These are phyloP conservation scores for Dipteronia sinensis DNA, from an alignment of 345 rosid genomes.

Conservation along the genomic window DNA sequence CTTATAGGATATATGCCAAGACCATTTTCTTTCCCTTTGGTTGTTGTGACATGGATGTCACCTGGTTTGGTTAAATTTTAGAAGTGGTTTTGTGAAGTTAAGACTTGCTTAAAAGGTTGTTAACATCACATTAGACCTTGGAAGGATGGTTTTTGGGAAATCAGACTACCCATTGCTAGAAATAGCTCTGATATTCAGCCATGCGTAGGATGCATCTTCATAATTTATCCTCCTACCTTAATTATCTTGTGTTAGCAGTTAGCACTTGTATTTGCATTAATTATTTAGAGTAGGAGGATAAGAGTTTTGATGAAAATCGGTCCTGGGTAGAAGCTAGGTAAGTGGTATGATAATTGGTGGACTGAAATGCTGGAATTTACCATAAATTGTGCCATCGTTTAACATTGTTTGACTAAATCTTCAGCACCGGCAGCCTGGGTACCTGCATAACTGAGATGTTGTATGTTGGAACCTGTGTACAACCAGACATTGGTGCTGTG, in stretches of 20 bases:
- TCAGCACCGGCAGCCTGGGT: not conserved
- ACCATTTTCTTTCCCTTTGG: conserved; percentile 12
- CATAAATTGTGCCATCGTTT: not conserved
- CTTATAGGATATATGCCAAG: not conserved
- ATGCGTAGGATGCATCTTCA: not conserved
- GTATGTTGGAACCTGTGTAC: not conserved
- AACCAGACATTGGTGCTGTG: not conserved
- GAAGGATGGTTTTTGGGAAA: not conserved
- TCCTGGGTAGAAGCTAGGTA: not conserved
- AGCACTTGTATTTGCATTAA: not conserved
- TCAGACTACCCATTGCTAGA: not conserved
- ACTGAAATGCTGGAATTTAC: not conserved
- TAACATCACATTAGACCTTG: not conserved
- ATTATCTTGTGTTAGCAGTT: not conserved
- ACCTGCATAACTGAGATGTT: not conserved
- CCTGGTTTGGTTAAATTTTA: not conserved
- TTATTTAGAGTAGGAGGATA: not conserved
- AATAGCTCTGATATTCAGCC: not conserved
- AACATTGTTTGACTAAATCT: not conserved
- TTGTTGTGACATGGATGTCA: conserved; percentile 7
- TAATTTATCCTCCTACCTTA: not conserved
- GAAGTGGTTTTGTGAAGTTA: not conserved
- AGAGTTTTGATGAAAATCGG: not conserved
- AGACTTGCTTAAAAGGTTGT: not conserved
- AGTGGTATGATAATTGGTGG: not conserved